Evolutionary conservation across 2,329 filamentous ascomycete species (phyloP), one percentile per base, ranked within the genome.

Genomic region (Pezicula radicicola): DNA sequence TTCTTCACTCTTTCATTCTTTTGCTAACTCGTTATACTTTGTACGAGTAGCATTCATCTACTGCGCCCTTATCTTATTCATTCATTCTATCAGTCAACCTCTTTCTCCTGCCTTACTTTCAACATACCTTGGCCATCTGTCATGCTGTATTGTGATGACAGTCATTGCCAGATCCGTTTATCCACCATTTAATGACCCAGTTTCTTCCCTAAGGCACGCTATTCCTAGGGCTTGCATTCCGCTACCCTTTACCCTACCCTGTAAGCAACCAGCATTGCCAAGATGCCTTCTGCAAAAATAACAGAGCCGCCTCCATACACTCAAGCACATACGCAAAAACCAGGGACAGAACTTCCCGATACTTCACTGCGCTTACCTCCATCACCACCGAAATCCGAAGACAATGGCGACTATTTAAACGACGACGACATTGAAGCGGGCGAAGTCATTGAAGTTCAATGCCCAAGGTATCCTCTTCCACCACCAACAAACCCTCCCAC

Each of bases 401-500:
- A 60, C 12, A 56, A 53, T 44, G 55, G 53, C 44, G 56, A 58
- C 39, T 60, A 64, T 35, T 39, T 18, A 6, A 59, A 57, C 12
- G 59, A 61, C 36, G 52, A 56, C 35, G 55, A 55, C 16, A 42
- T 39, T 46, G 50, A 49, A 41, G 61, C 60, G 33, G 59, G 55
- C 50, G 51, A 48, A 48, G 36, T 46, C 12, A 63, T 60, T 49
- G 51, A 48, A 28, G 46, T 25, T 41, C 19, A 42, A 48, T 39
- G 41, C 28, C 46, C 53, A 35, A 52, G 57, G 50, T 67, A 65
- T 56, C 80, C 89, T 19, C 74, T 95, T 4, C 89, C 91, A 12
- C 90, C 89, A 9, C 77, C 75, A 19, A 77, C 83, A 5, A 77
- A 68, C 39, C 66, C 68, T 45, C 75, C 82, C 4, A 84, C 79